Evolutionary conservation across 176 grass and related monocot species (phyloP), one percentile per base, ranked within the genome.

Genomic region (Avena atlantica): DNA sequence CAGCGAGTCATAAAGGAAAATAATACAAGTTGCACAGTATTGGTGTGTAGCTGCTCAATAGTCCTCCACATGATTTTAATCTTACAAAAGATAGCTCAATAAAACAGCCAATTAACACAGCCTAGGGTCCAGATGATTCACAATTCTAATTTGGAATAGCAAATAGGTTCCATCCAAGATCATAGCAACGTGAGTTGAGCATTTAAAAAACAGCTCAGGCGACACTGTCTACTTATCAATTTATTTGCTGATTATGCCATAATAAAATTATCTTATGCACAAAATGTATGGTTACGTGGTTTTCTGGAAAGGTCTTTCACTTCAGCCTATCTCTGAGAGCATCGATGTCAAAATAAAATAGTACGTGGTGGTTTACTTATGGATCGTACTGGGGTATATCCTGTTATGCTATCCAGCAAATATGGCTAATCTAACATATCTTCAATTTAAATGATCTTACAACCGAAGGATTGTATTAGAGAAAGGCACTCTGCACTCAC

Each of bases 401-500:
- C 24, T 31, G 49, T 29, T 76, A 55, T 31, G 25, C 8, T 77
- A 77, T 56, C 24, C 17, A 51, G n/a, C 40, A 36, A 8, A 31
- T 17, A 52, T 63, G 55, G 24, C 37, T 52, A 20, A 11, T 29
- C 67, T 21, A 65, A 21, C 37, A 42, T 0, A 84, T 68, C n/a
- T 45, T 15, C 80, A 74, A 73, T 87, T 15, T 65, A 27, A 74
- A 8, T 4, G 58, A 74, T 15, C 49, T 66, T 65, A 19, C 40
- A 15, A n/a, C 79, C 78, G 8, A 73, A 65, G 3, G 23, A 68
- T 40, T 76, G 8, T 16, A 52, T 67, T 69, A 1, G 6, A 67
- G 34, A 42, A 48, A 81, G 12, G 9, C 65, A 62, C 40, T 23
- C 6, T 1, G 9, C 57, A 84, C 85, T 79, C 19, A 92, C 96